A percentile compares a stretch with the other conserved stretches of the same genome.
These are phyloP conservation scores for Chamaecyparis obtusa DNA, from an alignment of 75 land plant species.

Conservation along the genomic window DNA sequence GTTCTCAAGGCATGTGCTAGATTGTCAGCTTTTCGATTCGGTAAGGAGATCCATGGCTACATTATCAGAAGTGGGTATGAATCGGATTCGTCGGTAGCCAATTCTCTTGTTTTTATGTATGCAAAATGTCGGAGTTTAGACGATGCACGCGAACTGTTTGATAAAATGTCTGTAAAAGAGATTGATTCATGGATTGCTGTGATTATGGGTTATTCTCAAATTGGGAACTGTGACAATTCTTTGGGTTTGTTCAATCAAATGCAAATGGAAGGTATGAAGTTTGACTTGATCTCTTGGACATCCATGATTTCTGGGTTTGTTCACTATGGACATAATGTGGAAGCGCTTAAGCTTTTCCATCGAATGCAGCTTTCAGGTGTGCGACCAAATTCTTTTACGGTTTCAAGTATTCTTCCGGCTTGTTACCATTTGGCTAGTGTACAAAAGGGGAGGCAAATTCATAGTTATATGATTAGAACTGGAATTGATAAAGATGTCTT, in stretches of 20 bases:
- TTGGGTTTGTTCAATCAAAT: constrained; percentile 19
- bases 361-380: constrained; percentile 48
- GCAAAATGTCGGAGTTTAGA: constrained; percentile 17
- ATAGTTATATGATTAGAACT: constrained; percentile 41
- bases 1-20: constrained; percentile 15
- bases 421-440: constrained; percentile 37
- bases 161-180: constrained; percentile 20
- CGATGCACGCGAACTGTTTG: constrained; percentile 14
- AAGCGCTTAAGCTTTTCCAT: constrained; percentile 39
- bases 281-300: constrained; percentile 23
- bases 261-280: constrained; percentile 15
- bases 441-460: constrained; percentile 49
- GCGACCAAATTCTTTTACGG: constrained; percentile 34
- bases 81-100: constrained; percentile 6
- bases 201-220: constrained; percentile 42
- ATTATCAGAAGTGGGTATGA: constrained; percentile 12
- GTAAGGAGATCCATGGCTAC: constrained; percentile 3
- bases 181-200: constrained; percentile 46
- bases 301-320: constrained; percentile 22
- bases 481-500: constrained; percentile 25
- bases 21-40: neutral
- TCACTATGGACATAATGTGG: constrained; percentile 15
- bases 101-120: constrained; percentile 25
- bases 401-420: constrained; percentile 33
- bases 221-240: constrained; percentile 25